Evolutionary conservation across 2,329 filamentous ascomycete genomes (phyloP).

Genomic region (Monilinia fructigena): DNA sequence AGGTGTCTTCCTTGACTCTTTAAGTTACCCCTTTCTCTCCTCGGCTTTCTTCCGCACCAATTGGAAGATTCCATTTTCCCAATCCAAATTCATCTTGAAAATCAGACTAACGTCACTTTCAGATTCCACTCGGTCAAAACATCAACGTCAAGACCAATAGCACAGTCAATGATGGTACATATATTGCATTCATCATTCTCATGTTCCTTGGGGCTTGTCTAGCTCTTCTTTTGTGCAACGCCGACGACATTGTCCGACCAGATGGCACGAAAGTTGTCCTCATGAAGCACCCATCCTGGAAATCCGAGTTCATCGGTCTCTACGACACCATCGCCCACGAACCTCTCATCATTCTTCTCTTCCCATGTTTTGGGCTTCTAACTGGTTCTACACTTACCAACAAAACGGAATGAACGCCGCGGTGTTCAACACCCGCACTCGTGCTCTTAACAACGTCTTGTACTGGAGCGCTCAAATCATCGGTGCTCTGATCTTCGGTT

Average conservation of each 20-base stretch:
- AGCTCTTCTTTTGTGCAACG: slow-evolving; percentile 68
- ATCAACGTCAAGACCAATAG: slow-evolving; percentile 53
- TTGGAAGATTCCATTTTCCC: too few species aligned
- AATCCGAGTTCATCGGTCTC: slow-evolving; percentile 73
- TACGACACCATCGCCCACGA: slow-evolving; percentile 69
- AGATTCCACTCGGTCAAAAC: slow-evolving; percentile 73
- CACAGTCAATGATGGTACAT: slow-evolving; percentile 73
- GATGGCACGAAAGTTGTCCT: slow-evolving; percentile 80
- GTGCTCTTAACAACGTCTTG: slow-evolving; percentile 73
- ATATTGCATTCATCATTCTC: slow-evolving; percentile 82
- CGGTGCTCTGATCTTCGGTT: slow-evolving; percentile 71
- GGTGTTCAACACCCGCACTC: slow-evolving; percentile 71
- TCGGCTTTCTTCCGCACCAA: background rate
- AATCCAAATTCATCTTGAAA: background rate
- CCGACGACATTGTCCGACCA: slow-evolving; percentile 67
- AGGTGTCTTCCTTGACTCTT: background rate
- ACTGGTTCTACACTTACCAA: slow-evolving; percentile 79
- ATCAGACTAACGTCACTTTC: slow-evolving; percentile 17
- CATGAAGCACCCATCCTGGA: slow-evolving; percentile 89
- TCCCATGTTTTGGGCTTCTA: slow-evolving; percentile 79
- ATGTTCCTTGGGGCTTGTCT: slow-evolving; percentile 71
- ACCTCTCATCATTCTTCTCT: slow-evolving; percentile 71
- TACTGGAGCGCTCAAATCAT: slow-evolving; percentile 80
- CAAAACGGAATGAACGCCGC: slow-evolving; percentile 71
- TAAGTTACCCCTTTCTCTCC: background rate